Base-by-base conservation (phyloP, 441 rosid species). In the Kokia cookei region DNA sequence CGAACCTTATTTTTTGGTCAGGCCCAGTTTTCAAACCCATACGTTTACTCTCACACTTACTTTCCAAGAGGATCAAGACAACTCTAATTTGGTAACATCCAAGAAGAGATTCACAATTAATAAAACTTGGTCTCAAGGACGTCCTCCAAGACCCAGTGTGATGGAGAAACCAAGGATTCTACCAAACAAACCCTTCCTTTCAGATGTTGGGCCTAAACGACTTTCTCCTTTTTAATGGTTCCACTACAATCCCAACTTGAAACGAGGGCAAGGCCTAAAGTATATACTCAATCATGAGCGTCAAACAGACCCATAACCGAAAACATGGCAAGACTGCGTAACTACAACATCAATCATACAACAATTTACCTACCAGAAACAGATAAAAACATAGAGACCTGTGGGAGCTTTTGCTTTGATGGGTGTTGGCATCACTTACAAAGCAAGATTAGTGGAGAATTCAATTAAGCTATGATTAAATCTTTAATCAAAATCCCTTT, bases 391-490 rank as follows among this genome's bases (percentile, higher is more conserved):
- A 29, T 10, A 29, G 35, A 29, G 35, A 29, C 35, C 35, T 29
- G 35, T 29, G 0, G 8, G 40, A 37, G 40, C 40, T 37, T 37
- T 37, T 37, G 40, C 40, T 77, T 72, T 72, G 78, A 80, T 65
- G 47, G 77, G 79, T 60, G 76, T 69, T 72, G 27, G 5, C 50
- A 65, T 80, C 76, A 72, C 73, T 72, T 65, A 70, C 71, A 61
- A 75, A 60, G 17, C 68, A 48, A 72, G 66, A 26, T 45, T 45
- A 70, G 29, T 24, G 48, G 40, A 71, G n/a, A 51, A 69, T 86
- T 84, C 84, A 79, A 76, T 68, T 12, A 75, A 61, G 61, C 10
- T 19, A 79, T 79, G 64, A 84, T 81, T 72, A 76, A 47, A 47
- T 15, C 2, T 51, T n/a, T 15, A 15, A 51, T 15, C 9, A 14